Evolutionary conservation across 2,329 filamentous ascomycete genomes (phyloP), one percentile per base, ranked within the genome.

Genomic region (Dothideomycetes sp.): DNA sequence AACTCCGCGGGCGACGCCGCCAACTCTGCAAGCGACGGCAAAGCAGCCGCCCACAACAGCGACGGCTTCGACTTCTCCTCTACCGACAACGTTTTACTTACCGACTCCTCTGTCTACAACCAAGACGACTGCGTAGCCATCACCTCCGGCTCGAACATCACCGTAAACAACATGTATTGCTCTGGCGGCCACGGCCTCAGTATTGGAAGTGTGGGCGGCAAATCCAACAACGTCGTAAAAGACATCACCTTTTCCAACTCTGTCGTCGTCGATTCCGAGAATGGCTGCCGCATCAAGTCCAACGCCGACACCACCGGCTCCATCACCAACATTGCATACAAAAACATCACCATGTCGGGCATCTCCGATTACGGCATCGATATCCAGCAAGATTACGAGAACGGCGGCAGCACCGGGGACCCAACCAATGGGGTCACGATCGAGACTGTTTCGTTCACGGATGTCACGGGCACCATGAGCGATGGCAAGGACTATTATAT

Each of bases 361-460:
- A 74, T 75, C 49, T 53, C 66, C 38, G 58, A 66, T 14, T 73
- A 75, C 51, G 73, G 68, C 32, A 68, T 77, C 41, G 61, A 75
- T 37, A 67, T 78, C 43, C 60, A 77, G 54, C 75, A 78, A 59
- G 70, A 76, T 52, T 76, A 75, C 48, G 56, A 65, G 47, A 69
- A 69, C 45, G 65, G 65, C 37, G 61, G 62, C 31, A 60, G 63
- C 4, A 64, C 58, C 5, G 68, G 67, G 14, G 53, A 11, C 0
- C 63, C 68, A 10, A 69, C 64, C 24, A 48, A 36, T n/a, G 68
- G 69, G 27, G 66, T 74, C 12, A 68, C 68, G n/a, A 72, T 74
- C 52, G 72, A 68, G 7, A 63, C 59, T 5, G 46, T 73, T 5
- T 64, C 58, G 1, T 50, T 73, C 34, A 53, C 58, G 35, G 53